A percentile compares a stretch with the other conserved stretches of the same genome.
These are phyloP conservation scores for Suillus decipiens DNA, from an alignment of 768 basidiomycete genomes.

Conservation along the genomic window DNA sequence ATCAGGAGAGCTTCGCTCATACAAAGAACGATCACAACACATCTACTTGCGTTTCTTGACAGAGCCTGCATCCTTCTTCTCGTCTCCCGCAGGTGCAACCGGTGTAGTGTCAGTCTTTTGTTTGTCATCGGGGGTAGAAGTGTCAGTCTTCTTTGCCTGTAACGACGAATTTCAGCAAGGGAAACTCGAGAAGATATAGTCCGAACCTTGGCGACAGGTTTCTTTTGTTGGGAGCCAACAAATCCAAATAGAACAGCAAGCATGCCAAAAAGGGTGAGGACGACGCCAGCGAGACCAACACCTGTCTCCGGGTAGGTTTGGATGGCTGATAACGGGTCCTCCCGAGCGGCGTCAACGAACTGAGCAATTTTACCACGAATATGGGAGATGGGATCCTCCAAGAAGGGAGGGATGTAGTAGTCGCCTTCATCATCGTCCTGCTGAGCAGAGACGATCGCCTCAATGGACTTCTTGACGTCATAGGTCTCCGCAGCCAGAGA, in stretches of 20 bases:
- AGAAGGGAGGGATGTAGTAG: constrained; percentile 51
- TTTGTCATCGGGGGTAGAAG: constrained; percentile 63
- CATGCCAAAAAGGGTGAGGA: constrained; percentile 85
- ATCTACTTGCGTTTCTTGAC: constrained; percentile 77
- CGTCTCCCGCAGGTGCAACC: constrained; percentile 70
- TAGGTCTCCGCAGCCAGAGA: constrained; percentile 86
- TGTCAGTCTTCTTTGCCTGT: constrained; percentile 80
- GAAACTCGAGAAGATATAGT: background rate
- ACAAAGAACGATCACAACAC: background rate
- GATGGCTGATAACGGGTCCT: constrained; percentile 80
- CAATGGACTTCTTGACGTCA: constrained; percentile 84
- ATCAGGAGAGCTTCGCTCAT: constrained; percentile 1
- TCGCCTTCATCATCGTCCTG: constrained; percentile 50
- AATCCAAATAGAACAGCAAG: constrained; percentile 78
- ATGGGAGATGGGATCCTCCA: constrained; percentile 50
- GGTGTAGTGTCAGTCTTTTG: constrained; percentile 63
- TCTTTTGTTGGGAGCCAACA: constrained; percentile 71
- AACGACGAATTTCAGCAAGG: background rate
- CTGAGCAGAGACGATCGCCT: constrained; percentile 52
- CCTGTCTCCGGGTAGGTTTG: constrained; percentile 89
- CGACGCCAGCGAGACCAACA: constrained; percentile 67
- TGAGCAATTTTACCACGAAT: constrained; percentile 74
- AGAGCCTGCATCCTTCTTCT: constrained; percentile 67
- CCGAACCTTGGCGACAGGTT: constrained; percentile 68
- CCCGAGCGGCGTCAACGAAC: constrained; percentile 78